Base-by-base conservation (phyloP, 495 filamentous ascomycete genomes). In the Aspergillus saccharolyticus region DNA sequence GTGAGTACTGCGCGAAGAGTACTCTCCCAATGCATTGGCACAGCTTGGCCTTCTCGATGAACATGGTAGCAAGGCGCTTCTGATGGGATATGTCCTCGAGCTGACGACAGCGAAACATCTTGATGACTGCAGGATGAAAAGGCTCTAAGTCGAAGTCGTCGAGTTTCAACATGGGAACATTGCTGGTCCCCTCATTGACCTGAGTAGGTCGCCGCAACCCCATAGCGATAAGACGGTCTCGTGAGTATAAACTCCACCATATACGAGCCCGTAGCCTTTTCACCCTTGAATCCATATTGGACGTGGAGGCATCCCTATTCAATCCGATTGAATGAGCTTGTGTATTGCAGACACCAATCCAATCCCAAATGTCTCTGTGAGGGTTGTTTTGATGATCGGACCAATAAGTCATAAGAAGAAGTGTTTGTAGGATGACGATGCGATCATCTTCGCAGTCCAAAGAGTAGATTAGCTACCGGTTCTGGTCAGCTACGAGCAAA, bases 191-290 rank as follows among this genome's bases (percentile, higher is more conserved):
- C 60, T 87, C 85, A 75, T 95, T 92, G 70, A 96, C 89, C 58
- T 90, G 79, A 3, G 88, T 87, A 5, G 90, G 91, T 46, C 90
- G 82, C 18, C 91, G 81, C 86, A 95, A 87, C 1, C 89, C 91
- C 52, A 96, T 78, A 3, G 91, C 91, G 43, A 96, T 86, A 9
- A 95, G 76, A 18, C 90, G 86, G 71, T 96, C 91, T n/a, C 90
- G 84, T 76, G 92, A 90, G 64, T 90, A 93, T 56, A 88, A 83
- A 44, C 88, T 89, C 91, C 91, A 96, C 90, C 90, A 96, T 42
- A 96, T 84, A 17, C 90, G 78, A 62, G 85, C 89, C 78, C 89
- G 89, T 42, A 95, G 65, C 50, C 82, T 83, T 21, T 66, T 64
- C 14, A 79, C 82, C 48, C 76, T 76, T 8, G 72, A 65, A 18